phyloP scores from a whole-genome alignment of 2,329 filamentous ascomycete genomes.

The Acephala macrosclerotiorum region DNA sequence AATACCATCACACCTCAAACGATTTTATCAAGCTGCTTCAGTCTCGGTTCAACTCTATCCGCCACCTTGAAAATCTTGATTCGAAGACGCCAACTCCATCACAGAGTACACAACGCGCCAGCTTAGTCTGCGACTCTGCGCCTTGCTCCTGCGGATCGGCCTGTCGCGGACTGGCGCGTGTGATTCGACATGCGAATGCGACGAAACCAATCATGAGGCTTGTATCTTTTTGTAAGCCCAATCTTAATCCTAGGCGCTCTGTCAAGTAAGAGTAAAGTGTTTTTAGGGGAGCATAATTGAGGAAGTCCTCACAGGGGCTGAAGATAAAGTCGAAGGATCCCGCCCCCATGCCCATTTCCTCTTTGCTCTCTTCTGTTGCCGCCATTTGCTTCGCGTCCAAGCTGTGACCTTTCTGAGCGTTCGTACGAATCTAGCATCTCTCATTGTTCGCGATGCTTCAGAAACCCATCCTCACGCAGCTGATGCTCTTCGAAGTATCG shows the following conservation, averaged over 20 bases:
- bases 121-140: not conserved
- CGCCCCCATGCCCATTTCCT: not conserved
- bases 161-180: not conserved
- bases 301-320: not conserved
- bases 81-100: not conserved
- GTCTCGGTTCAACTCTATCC: not conserved
- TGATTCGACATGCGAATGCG: not conserved
- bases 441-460: not conserved
- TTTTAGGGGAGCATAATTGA: not conserved
- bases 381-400: not conserved
- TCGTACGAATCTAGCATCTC: not conserved
- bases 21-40: too few relatives aligned
- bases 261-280: not conserved
- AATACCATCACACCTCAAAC: too few relatives aligned
- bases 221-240: constrained; percentile 1
- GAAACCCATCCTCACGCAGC: not conserved
- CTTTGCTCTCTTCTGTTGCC: not conserved
- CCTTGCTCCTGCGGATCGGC: not conserved
- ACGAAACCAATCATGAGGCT: not conserved
- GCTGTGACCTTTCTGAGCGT: not conserved
- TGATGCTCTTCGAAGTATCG: constrained; percentile 11
- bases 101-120: not conserved
- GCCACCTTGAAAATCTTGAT: not conserved
- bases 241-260: not conserved
- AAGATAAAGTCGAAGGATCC: not conserved